Evolutionary conservation across 2,329 filamentous ascomycete species (phyloP), one percentile per base, ranked within the genome.

Genomic region (Alternaria sp.): DNA sequence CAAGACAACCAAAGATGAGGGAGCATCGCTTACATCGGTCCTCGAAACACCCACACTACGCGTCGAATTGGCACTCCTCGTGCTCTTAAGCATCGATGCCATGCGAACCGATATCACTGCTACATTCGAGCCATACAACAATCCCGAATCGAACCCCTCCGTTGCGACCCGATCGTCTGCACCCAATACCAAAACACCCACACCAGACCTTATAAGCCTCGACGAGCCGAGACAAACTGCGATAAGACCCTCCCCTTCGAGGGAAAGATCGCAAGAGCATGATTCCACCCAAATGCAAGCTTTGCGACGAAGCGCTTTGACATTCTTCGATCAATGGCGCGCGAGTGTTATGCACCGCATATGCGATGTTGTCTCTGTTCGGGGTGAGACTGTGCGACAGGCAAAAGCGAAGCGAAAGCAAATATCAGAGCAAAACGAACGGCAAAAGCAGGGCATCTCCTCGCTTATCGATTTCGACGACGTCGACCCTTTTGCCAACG

Each of bases 271-370:
- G 69, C 80, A 81, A 56, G 84, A 86, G 61, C 72, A 86, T 20
- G 81, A 80, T 30, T 78, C 77, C 1, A 79, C 80, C 6, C 80
- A 81, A 53, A 84, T 90, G 71, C 79, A 84, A 56, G 89, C 91
- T 69, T 79, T 93, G 70, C 92, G 88, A 78, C 87, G 86, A 64
- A 88, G 90, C 57, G 84, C 88, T 0, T 75, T 95, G 3, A 81
- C 85, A 2, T 88, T 89, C 75, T 96, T 94, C 74, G 88, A 90
- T 59, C 90, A 92, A 68, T 98, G 94, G 94, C 87, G 91, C 67
- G 83, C 87, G 4, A 82, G 83, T 8, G 86, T 96, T 7, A 81
- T 91, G 56, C 85, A 87, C 62, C 87, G 93, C 16, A 81, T 96
- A 30, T 87, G 88, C 28, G 89, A 95, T 64, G 87, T 93, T 44